These are phyloP conservation scores for Cryptococcus neoformans DNA, from an alignment of 1,284 basidiomycete genomes.

Conservation along the genomic window DNA sequence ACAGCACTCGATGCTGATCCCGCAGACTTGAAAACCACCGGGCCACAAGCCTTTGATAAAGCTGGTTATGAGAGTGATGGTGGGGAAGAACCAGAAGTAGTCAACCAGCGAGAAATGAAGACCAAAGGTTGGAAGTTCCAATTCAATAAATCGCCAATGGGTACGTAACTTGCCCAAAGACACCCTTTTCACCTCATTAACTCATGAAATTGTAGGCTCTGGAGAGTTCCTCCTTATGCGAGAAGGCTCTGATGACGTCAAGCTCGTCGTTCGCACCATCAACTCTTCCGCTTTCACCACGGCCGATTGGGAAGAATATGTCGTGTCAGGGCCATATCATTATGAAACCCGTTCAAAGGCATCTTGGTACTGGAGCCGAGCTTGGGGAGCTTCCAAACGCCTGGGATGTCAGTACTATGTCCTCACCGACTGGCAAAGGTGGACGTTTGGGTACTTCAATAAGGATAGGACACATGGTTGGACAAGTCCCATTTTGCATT, in stretches of 20 bases:
- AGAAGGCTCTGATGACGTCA: constrained; percentile 39
- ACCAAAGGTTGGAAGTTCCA: constrained; percentile 43
- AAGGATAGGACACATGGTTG: constrained; percentile 41
- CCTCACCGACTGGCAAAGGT: constrained; percentile 50
- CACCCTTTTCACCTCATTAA: not conserved
- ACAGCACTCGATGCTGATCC: constrained; percentile 43
- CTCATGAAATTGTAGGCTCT: constrained; percentile 31
- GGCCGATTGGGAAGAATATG: constrained; percentile 49
- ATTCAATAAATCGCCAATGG: constrained; percentile 50
- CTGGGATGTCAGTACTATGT: constrained; percentile 46
- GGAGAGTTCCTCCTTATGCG: constrained; percentile 48
- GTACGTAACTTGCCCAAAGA: constrained; percentile 22
- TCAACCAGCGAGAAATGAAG: constrained; percentile 21
- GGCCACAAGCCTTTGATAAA: constrained; percentile 32
- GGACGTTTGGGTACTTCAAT: constrained; percentile 50
- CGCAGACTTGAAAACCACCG: constrained; percentile 27
- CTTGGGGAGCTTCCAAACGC: constrained; percentile 44
- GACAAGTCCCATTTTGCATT: constrained; percentile 36
- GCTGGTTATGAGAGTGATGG: constrained; percentile 49
- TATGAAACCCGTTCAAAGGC: constrained; percentile 51
- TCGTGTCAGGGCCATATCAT: constrained; percentile 45
- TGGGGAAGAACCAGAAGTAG: constrained; percentile 31
- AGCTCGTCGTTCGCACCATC: constrained; percentile 49
- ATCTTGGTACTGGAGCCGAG: constrained; percentile 51
- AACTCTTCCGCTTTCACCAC: constrained; percentile 46